phyloP scores from a whole-genome alignment of 108 stramenopile species.

The Cyclostephanos tholiformis region DNA sequence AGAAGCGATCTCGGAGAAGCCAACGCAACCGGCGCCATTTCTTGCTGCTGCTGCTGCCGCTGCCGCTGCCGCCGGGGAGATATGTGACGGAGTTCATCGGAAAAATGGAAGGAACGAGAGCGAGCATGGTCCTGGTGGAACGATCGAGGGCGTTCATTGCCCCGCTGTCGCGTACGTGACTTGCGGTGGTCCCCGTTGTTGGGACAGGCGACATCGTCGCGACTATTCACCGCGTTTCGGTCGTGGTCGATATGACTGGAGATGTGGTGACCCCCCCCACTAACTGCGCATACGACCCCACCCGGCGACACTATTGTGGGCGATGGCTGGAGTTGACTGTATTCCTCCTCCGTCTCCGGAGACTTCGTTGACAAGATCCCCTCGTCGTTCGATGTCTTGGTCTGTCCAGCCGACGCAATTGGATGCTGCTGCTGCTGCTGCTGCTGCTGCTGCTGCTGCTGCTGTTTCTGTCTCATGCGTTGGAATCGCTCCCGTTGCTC shows the following conservation, averaged over 20 bases:
- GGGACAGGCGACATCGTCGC: neutral
- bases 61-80: neutral
- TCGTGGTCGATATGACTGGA: neutral
- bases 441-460: neutral
- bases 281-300: neutral
- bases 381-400: neutral
- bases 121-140: neutral
- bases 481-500: neutral
- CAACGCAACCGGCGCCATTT: neutral
- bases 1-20: neutral
- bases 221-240: neutral
- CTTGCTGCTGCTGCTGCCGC: constrained; percentile 3
- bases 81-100: neutral
- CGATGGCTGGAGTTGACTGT: neutral
- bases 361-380: neutral
- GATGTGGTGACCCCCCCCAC: neutral
- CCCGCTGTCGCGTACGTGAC: neutral
- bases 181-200: neutral
- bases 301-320: neutral
- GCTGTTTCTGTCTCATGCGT: neutral
- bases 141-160: neutral
- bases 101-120: neutral
- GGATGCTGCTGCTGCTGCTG: neutral
- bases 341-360: neutral
- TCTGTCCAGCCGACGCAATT: neutral